These are phyloP conservation scores for Sugiyamaella marilandica DNA, from an alignment of 805 yeast genomes.

Conservation along the genomic window DNA sequence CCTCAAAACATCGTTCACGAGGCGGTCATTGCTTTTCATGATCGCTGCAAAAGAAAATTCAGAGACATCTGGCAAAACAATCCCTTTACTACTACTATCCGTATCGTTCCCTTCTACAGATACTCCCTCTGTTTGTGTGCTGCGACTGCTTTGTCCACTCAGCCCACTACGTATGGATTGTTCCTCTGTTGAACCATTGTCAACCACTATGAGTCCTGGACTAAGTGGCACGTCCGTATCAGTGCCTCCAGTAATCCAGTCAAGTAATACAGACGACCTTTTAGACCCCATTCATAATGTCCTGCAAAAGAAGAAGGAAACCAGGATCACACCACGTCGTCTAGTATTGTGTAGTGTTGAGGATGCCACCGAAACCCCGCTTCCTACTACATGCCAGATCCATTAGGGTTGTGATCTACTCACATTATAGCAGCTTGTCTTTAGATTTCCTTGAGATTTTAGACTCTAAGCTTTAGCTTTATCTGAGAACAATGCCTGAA, in stretches of 20 bases:
- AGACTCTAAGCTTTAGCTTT: no score
- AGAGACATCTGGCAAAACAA: constrained; percentile 12
- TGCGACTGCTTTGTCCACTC: neutral
- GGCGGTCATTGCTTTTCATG: constrained; percentile 6
- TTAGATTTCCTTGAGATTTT: no score
- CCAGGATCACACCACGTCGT: no score
- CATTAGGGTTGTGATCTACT: no score
- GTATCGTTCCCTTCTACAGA: neutral
- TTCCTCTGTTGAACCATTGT: neutral
- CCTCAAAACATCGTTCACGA: constrained; percentile 9
- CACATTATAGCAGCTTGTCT: no score
- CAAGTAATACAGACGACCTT: constrained; percentile 3
- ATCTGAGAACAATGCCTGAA: no score
- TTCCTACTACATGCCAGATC: no score
- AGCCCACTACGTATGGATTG: neutral
- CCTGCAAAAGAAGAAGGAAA: neutral
- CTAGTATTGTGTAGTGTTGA: no score
- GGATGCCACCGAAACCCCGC: no score
- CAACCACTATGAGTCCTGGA: constrained; percentile 1
- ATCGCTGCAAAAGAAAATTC: constrained; percentile 17
- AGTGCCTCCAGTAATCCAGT: constrained; percentile 3
- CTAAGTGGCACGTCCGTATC: neutral
- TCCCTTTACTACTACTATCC: neutral
- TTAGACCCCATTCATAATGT: constrained; percentile 3
- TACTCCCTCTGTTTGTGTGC: neutral